These are phyloP conservation scores for Cyberlindnera mississippiensis DNA, from an alignment of 805 yeast species.

Conservation along the genomic window DNA sequence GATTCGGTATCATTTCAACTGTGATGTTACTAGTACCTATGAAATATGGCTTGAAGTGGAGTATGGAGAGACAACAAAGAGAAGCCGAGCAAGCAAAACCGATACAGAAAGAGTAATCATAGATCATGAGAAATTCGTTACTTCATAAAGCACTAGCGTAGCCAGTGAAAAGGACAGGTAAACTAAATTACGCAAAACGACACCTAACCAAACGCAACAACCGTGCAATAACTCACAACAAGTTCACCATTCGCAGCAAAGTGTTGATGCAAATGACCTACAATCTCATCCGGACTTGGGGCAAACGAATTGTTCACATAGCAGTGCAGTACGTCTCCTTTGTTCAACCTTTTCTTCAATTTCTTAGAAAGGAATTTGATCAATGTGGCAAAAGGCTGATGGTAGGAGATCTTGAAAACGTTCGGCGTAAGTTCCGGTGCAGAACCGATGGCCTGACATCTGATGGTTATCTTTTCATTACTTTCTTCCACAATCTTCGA, in stretches of 20 bases:
- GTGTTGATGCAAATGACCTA: conserved; percentile 35
- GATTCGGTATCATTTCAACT: conserved; percentile 33
- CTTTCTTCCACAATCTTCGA: conserved; percentile 12
- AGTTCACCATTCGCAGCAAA: conserved; percentile 37
- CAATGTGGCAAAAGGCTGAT: conserved; percentile 45
- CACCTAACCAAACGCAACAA: conserved; percentile 42
- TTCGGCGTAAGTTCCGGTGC: conserved; percentile 46
- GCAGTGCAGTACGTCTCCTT: conserved; percentile 31
- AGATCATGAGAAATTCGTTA: too few species aligned
- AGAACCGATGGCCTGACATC: conserved; percentile 62
- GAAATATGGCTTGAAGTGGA: conserved; percentile 30
- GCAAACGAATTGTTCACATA: conserved; percentile 44
- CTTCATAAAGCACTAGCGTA: too few species aligned
- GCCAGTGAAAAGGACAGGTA: too few species aligned
- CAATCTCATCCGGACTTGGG: conserved; percentile 42
- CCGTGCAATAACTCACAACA: conserved; percentile 42
- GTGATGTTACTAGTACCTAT: conserved; percentile 27
- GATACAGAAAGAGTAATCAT: too few species aligned
- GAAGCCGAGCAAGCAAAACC: background rate
- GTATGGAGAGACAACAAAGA: conserved; percentile 20
- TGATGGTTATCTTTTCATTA: conserved; percentile 34
- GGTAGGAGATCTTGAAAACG: conserved; percentile 44
- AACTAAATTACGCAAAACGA: too few species aligned
- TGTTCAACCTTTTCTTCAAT: conserved; percentile 26
- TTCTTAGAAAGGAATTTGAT: conserved; percentile 41